Evolutionary conservation across 1,139 yeast species (phyloP), one percentile per base, ranked within the genome.

Genomic region (Hanseniaspora uvarum): DNA sequence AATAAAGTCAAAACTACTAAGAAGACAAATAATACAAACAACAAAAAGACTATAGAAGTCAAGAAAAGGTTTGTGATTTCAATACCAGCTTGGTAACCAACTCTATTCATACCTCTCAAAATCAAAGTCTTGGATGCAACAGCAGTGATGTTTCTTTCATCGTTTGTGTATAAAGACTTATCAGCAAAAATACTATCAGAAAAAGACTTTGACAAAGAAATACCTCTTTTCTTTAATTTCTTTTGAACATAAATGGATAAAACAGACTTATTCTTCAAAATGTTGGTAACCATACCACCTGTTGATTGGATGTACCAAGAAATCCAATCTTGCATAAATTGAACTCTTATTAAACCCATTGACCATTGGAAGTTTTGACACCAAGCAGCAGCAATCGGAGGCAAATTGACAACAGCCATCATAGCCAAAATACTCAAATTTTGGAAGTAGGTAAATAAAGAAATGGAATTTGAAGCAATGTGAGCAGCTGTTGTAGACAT

Each of bases 341-440:
- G 71, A 11, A 81, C 80, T 56, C 77, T 75, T 61, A 94, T 86
- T 59, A 92, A 81, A 55, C 98, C 98, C 76, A 92, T 76, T 5
- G 96, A 82, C 98, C 98, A 92, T 71, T 81, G 82, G 73, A 92
- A 92, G 71, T 92, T 92, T 68, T 92, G 96, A 37, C 95, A 83
- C 99, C 99, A 92, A 4, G 97, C 94, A 1, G 96, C 92, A 10
- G 97, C 97, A 59, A 92, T 87, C 5, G 98, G 98, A 8, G 98
- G 98, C 26, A 87, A 86, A 58, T 81, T 75, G 21, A 88, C 79
- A 39, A 92, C 97, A 50, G 95, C 96, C 92, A 89, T 84, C 96
- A 92, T 88, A 28, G 95, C 79, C 24, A 94, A 84, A 59, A 92
- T 83, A 31, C 97, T 96, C 62, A 92, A 76, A 55, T 87, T 80